Evolutionary conservation across 495 filamentous ascomycete genomes (phyloP), one percentile per base, ranked within the genome.

Genomic region (Elasticomyces elasticus): DNA sequence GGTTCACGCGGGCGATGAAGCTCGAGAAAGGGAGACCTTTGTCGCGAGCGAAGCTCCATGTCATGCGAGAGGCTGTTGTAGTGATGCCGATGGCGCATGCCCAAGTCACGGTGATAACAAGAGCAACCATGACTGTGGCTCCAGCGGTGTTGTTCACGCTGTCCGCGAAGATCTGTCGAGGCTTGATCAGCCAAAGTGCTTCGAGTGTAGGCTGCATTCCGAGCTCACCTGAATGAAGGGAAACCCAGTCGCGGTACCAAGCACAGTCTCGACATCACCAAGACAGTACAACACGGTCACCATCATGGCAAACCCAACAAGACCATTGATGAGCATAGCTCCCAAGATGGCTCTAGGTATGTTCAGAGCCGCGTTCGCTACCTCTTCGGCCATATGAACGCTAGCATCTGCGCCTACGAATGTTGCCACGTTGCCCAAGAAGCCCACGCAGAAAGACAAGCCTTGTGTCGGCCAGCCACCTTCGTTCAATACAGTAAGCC

Each of bases 201-300:
- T n/a, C n/a, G n/a, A n/a, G n/a, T n/a, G n/a, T n/a, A n/a, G n/a
- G n/a, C n/a, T n/a, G n/a, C n/a, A n/a, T n/a, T n/a, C n/a, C n/a
- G n/a, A n/a, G n/a, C n/a, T n/a, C n/a, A n/a, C n/a, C n/a, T 77
- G 71, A 28, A 81, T 61, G 38, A 81, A 72, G 0, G 80, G 80
- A 2, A 80, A 57, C 0, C 71, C 68, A 12, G 80, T 81, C 13
- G 69, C 55, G 2, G 76, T 74, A 38, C 67, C 67, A 30, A 75
- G 53, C 0, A 83, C 62, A 0, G 57, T 58, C 26, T 67, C 54
- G 4, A 79, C 58, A 54, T 81, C 69, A 27, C 61, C 67, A 35
- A 82, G 69, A 49, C 71, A 73, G 68, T 78, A 82, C 62, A 83
- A 50, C 20, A 64, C 25, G 0, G 56, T 51, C 26, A 64, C 42